Percentiles rank a stretch among this genome's conserved stretches.
These are phyloP conservation scores for Aspergillus novoparasiticus DNA, from an alignment of 2,329 filamentous ascomycete genomes.

Conservation along the genomic window DNA sequence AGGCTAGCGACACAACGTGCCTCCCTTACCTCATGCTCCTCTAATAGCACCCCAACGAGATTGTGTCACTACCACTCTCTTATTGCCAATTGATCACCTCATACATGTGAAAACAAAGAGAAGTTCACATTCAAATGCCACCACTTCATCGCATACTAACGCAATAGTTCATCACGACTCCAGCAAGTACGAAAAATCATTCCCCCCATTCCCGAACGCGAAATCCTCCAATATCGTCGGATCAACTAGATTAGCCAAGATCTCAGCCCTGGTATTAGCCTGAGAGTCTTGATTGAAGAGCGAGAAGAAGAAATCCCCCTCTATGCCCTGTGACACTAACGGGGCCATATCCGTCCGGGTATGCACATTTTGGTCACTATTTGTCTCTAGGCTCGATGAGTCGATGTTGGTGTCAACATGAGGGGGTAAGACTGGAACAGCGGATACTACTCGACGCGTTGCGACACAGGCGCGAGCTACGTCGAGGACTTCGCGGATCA, in stretches of 20 bases:
- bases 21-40: neutral
- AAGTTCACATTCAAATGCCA: neutral
- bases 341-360: neutral
- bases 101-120: neutral
- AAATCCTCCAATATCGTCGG: conserved; percentile 27
- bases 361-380: neutral
- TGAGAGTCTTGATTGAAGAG: conserved; percentile 21
- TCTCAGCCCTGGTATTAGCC: conserved; percentile 22
- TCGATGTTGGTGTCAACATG: neutral
- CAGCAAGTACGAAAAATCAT: conserved; percentile 20
- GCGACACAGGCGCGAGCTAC: conserved; percentile 24
- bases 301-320: conserved; percentile 22
- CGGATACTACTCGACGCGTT: conserved; percentile 9
- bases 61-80: neutral
- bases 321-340: neutral
- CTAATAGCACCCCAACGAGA: neutral
- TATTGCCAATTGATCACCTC: conserved; percentile 3
- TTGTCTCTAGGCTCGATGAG: neutral
- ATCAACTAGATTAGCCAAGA: conserved; percentile 27
- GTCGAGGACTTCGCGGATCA: conserved; percentile 32
- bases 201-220: conserved; percentile 24
- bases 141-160: neutral
- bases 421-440: neutral
- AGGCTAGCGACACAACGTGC: neutral
- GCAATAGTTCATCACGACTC: conserved; percentile 3